Base-by-base conservation (phyloP, 169 alveolate species). In the Theileria orientalis region DNA sequence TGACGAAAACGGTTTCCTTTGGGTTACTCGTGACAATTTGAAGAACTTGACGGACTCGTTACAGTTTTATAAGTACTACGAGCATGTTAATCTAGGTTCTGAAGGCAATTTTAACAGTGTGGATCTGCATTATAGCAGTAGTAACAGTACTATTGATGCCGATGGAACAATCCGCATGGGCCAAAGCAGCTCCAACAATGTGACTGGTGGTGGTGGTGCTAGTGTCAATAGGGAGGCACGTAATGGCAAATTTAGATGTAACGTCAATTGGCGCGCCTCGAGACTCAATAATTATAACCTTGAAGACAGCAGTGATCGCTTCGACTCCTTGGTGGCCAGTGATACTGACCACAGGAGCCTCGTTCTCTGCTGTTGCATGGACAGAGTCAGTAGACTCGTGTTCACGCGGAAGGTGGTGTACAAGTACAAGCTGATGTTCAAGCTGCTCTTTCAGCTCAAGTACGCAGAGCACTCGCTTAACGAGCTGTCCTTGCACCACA, bases 381-480 rank as follows among this genome's bases (percentile, higher is more conserved):
- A 56, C 37, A 6, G 16, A 1, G 46, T 32, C 16, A 27, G 21
- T 25, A 44, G 52, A 44, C 41, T 40, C 23, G 27, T 62, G 14
- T 62, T 62, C 0, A 62, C 30, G 21, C 3, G 35, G 27, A 62
- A 62, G 19, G 70, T 85, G 30, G 64, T 88, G 71, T 74, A 59
- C 68, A 87, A 79, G 64, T 87, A 83, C 52, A 72, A 84, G 21
- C 30, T 68, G 14, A 67, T 78, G 25, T 87, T 87, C 40, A 52
- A 82, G 41, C 44, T 83, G 49, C 42, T 87, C 63, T 70, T 80
- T 64, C 86, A 83, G 40, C 82, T 86, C 46, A 87, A 87, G 68
- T 83, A 83, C 46, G 70, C 86, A 25, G 90, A 74, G 49, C 80
- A 78, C 30, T 79, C 66, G 25, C 78, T 87, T 23, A 33, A 87